Conservation (phyloP, 305 asterid species). For the Striga hermonthica region DNA sequence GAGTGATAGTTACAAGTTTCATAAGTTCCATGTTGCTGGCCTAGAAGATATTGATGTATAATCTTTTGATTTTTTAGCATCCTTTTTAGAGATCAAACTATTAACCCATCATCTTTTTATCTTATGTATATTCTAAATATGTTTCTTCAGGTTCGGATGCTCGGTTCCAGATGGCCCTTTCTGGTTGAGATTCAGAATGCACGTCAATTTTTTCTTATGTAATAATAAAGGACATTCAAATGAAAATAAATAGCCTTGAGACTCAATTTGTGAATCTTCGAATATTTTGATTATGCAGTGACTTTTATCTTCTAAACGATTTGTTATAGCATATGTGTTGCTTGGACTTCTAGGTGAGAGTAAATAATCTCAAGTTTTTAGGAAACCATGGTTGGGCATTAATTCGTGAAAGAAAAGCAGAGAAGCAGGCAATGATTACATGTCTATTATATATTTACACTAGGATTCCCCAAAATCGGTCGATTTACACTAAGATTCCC, state of each 20-base stretch:
- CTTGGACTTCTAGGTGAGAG: slow-evolving; percentile 53
- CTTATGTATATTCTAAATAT: too few relatives aligned
- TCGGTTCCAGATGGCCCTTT: slow-evolving; percentile 93
- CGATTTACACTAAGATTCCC: too few relatives aligned
- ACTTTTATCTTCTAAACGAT: slow-evolving; percentile 25
- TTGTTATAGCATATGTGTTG: slow-evolving; percentile 25
- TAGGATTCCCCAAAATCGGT: too few relatives aligned
- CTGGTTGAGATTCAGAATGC: slow-evolving; percentile 87
- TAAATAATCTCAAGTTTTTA: slow-evolving; percentile 68
- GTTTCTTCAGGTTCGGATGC: slow-evolving; percentile 75
- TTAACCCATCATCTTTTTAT: too few relatives aligned
- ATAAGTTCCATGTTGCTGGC: slow-evolving; percentile 99
- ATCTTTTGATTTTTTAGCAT: not conserved
- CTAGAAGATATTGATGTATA: slow-evolving; percentile 96
- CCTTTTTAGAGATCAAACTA: too few relatives aligned
- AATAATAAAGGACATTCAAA: slow-evolving; percentile 68
- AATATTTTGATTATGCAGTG: slow-evolving; percentile 23
- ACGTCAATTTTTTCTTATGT: slow-evolving; percentile 54
- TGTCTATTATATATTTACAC: too few relatives aligned
- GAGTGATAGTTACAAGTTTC: slow-evolving; percentile 82
- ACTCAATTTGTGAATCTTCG: slow-evolving; percentile 53
- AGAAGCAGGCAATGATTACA: slow-evolving; percentile 73
- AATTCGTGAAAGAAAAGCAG: slow-evolving; percentile 98
- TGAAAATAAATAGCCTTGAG: slow-evolving; percentile 40
- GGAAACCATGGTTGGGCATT: slow-evolving; percentile 81